phyloP scores from a whole-genome alignment of 2,329 filamentous ascomycete species.

The Aphanocladium album region DNA sequence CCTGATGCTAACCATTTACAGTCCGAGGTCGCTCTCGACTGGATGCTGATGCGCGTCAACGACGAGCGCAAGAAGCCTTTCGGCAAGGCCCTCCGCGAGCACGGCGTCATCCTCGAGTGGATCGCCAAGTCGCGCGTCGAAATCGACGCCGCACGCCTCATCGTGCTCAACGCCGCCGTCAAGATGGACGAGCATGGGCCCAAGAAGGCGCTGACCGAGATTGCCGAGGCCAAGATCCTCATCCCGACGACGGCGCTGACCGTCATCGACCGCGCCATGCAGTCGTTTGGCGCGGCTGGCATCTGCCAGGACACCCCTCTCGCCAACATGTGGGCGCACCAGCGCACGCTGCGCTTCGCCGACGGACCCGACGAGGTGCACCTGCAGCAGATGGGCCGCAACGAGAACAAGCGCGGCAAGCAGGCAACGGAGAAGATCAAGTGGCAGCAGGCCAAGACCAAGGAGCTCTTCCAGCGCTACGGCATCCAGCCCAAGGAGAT shows the following conservation, averaged over 20 bases:
- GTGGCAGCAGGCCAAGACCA: slow-evolving; percentile 59
- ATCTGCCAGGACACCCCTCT: slow-evolving; percentile 93
- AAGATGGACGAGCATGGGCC: slow-evolving; percentile 88
- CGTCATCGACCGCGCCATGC: slow-evolving; percentile 91
- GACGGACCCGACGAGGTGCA: slow-evolving; percentile 98
- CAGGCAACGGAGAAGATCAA: slow-evolving; percentile 58
- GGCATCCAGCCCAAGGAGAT: slow-evolving; percentile 41
- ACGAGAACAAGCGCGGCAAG: slow-evolving; percentile 68
- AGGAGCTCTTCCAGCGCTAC: slow-evolving; percentile 60
- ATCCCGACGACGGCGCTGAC: slow-evolving; percentile 76
- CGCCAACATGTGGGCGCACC: slow-evolving; percentile 74
- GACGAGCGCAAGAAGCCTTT: slow-evolving; percentile 89
- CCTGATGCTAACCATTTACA: slow-evolving; percentile 23
- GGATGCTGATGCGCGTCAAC: slow-evolving; percentile 91
- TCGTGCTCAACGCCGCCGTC: slow-evolving; percentile 91
- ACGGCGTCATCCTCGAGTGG: slow-evolving; percentile 93
- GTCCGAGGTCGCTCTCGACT: slow-evolving; percentile 87
- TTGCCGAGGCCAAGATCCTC: slow-evolving; percentile 91
- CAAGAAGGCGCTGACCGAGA: slow-evolving; percentile 86
- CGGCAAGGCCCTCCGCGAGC: slow-evolving; percentile 77
- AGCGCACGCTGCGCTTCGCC: slow-evolving; percentile 77
- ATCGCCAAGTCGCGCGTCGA: slow-evolving; percentile 89
- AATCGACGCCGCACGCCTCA: slow-evolving; percentile 83
- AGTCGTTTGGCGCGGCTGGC: slow-evolving; percentile 86
- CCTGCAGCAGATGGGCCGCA: slow-evolving; percentile 71